A percentile compares a stretch with the other conserved stretches of the same genome.
Evolutionary conservation across 257 asterid genomes (phyloP).

Genomic region (Knoxia roxburghii): DNA sequence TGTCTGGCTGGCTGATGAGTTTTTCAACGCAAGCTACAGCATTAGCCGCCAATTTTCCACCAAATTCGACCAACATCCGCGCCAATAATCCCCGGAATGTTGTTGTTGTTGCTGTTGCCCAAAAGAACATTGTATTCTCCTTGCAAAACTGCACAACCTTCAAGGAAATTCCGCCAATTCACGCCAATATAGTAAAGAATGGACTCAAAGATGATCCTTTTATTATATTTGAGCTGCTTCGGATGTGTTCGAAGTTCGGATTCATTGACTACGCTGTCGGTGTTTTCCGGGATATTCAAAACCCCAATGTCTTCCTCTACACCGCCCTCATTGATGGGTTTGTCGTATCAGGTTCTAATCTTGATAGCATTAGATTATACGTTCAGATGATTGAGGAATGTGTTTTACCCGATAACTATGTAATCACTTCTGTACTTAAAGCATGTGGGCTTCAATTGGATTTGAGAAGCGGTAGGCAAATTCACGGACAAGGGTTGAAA

Average conservation of each 20-base stretch:
- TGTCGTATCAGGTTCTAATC: conserved; percentile 16
- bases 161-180: conserved; percentile 32
- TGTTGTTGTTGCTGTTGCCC: neutral
- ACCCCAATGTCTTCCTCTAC: conserved; percentile 41
- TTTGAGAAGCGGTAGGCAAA: conserved; percentile 28
- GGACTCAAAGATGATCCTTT: conserved; percentile 36
- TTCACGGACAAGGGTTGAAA: conserved; percentile 44
- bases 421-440: conserved; percentile 38
- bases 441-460: conserved; percentile 40
- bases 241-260: conserved; percentile 35
- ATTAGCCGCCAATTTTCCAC: neutral
- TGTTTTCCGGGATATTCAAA: conserved; percentile 26
- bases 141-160: conserved; percentile 31
- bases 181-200: conserved; percentile 30
- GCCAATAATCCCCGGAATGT: conserved; percentile 10
- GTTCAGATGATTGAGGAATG: conserved; percentile 32
- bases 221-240: conserved; percentile 45
- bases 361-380: conserved; percentile 22
- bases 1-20: neutral
- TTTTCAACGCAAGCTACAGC: neutral
- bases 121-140: conserved; percentile 24
- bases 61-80: conserved; percentile 13
- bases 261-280: conserved; percentile 39
- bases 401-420: conserved; percentile 39
- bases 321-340: conserved; percentile 50